Evolutionary conservation across 306 rosid species (phyloP), one percentile per base, ranked within the genome.

Genomic region (Ceratonia siliqua): DNA sequence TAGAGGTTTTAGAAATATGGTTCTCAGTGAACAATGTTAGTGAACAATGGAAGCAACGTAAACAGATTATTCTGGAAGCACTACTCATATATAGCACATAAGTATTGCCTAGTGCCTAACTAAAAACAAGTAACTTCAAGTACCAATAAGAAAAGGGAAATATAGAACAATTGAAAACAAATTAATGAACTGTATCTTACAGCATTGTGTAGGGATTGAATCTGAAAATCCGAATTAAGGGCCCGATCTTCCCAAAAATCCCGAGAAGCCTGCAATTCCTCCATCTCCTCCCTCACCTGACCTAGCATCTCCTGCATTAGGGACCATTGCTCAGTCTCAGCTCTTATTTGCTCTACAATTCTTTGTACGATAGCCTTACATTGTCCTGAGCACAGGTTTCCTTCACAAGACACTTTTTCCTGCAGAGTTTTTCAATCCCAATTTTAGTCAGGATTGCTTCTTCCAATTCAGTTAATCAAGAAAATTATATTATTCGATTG

Each of bases 291-390:
- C 83, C 90, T 94, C 39, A 91, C 98, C 77, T 83, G 90, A 28
- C 85, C 85, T 5, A 94, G 86, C 93, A 94, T 94, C 82, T 78
- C 90, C 73, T 94, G 98, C 97, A 94, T 94, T 73, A 88, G 95
- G n/a, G 98, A 94, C 98, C 98, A 94, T 42, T 94, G 98, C 77
- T 90, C 96, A 8, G 92, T 90, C 83, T 94, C 98, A 43, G 83
- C 88, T 85, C 87, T 82, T 38, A 94, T 95, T 82, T 94, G 95
- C 84, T 91, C 98, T 11, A 90, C 86, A 67, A 94, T 89, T 71
- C 90, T 91, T 78, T 87, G 70, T 18, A 90, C 89, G 25, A 90
- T 77, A 25, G 81, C 83, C 90, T 94, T 94, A 82, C 98, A 94
- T 54, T 73, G 90, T 70, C 97, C 95, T 8, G 97, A 90, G 79